Base-by-base conservation (phyloP, 2,329 filamentous ascomycete genomes). In the Xylariaceae sp. region DNA sequence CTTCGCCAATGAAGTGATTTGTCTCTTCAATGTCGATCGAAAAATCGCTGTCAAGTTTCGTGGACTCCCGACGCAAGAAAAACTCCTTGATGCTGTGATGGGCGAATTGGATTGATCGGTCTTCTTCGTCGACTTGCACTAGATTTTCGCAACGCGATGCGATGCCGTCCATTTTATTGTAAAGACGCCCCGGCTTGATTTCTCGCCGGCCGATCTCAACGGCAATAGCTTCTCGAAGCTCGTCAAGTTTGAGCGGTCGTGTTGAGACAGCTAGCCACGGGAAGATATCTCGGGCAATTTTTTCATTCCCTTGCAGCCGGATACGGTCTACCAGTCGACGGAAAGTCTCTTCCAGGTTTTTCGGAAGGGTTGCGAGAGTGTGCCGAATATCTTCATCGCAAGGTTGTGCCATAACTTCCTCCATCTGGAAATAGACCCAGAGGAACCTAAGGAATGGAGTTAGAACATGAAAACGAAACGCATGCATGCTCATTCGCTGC, bases 201-300 rank as follows among this genome's bases (percentile, higher is more conserved):
- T 65, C 65, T 13, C 54, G 48, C 50, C 70, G 67, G 17, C 66
- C 66, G 42, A 75, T 68, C 49, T 75, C 67, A 18, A 77, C 68
- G 2, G 71, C 64, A 39, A 76, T 67, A 2, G 70, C 73, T 56
- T 78, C 75, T 4, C 63, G 66, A 1, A 78, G 64, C 60, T 77
- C 71, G n/a, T 69, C 63, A 0, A 77, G 65, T 3, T 64, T 66
- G 1, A 78, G 58, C 1, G 69, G 69, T 42, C 71, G 68, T 58
- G 68, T 72, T 1, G 72, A 67, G 34, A 62, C 68, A 5, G 66
- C 65, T 48, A 75, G 64, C 74, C 70, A 75, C 47, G 59, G 56
- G 54, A 76, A 74, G 5, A 71, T 62, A 34, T 65, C 67, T 35
- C 30, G n/a, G 49, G 67, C 55, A 57, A 51, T 49, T 63, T 62